Conservation (phyloP, 2,329 filamentous ascomycete species). For the Beauveria sp. region DNA sequence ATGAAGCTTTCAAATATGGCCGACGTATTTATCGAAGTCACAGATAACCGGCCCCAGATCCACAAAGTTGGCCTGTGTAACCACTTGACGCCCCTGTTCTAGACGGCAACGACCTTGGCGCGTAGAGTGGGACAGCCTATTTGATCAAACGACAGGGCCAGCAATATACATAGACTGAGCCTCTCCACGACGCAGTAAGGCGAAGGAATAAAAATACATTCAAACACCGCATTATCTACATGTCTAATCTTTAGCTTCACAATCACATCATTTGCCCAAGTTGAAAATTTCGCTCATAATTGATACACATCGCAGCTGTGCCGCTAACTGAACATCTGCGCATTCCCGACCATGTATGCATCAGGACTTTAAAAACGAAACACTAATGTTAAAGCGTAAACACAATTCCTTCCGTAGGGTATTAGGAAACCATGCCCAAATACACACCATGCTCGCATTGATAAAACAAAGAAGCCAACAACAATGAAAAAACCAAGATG, state of each 20-base stretch:
- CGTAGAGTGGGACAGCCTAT: too few species aligned
- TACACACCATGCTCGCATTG: constrained; percentile 8
- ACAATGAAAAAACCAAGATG: neutral
- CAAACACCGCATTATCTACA: too few species aligned
- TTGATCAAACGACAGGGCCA: too few species aligned
- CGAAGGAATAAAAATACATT: too few species aligned
- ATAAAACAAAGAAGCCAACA: neutral
- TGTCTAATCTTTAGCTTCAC: neutral
- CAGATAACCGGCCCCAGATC: too few species aligned
- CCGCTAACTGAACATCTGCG: neutral
- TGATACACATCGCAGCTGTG: neutral
- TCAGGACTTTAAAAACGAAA: neutral
- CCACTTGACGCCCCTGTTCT: too few species aligned
- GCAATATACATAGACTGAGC: too few species aligned
- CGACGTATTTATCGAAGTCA: too few species aligned
- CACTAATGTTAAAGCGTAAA: neutral
- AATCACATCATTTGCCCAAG: neutral
- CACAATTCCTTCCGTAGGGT: constrained; percentile 10
- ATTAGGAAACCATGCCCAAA: constrained; percentile 10
- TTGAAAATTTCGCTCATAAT: neutral
- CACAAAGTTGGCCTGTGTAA: too few species aligned
- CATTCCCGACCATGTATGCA: neutral
- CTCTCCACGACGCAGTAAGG: too few species aligned
- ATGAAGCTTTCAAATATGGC: too few species aligned
- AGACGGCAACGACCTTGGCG: too few species aligned